phyloP scores from a whole-genome alignment of 139 green algal species.

The Monoraphidium neglectum region DNA sequence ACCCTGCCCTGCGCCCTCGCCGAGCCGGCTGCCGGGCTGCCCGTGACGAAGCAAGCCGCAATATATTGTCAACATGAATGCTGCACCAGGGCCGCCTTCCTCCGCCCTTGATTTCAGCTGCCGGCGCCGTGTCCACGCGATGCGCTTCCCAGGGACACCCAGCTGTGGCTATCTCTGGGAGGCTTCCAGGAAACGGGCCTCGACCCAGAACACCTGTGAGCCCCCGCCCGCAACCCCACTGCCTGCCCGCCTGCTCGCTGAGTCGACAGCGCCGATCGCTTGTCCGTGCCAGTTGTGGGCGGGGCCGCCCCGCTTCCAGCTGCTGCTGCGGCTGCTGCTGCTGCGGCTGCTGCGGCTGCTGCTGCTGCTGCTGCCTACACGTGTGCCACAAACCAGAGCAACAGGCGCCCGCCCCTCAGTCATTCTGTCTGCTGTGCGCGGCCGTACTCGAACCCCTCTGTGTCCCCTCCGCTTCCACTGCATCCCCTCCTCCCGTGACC shows the following conservation, averaged over 20 bases:
- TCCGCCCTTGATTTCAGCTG: not conserved
- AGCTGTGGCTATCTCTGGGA: slow-evolving; percentile 92
- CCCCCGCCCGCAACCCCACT: not conserved
- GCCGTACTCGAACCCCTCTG: no score
- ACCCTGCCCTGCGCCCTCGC: no score
- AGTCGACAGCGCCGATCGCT: not conserved
- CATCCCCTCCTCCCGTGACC: no score
- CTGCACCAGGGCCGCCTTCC: not conserved
- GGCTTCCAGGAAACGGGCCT: slow-evolving; percentile 86
- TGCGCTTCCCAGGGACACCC: slow-evolving; percentile 33
- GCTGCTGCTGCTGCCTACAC: not conserved
- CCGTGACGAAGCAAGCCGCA: not conserved
- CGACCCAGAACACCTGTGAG: slow-evolving; percentile 64
- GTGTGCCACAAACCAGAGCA: not conserved
- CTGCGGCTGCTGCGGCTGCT: not conserved
- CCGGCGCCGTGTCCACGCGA: not conserved
- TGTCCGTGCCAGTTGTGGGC: not conserved
- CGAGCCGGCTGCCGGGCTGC: no score
- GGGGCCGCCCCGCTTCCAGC: not conserved
- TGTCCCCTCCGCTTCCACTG: no score
- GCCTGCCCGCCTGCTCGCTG: no score
- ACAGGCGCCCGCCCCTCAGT: no score
- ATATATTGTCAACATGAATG: not conserved
- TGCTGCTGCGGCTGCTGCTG: slow-evolving; percentile 21
- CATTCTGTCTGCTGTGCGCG: no score